Evolutionary conservation across 83 land plant species (phyloP).

Genomic region (Diphasiastrum complanatum): DNA sequence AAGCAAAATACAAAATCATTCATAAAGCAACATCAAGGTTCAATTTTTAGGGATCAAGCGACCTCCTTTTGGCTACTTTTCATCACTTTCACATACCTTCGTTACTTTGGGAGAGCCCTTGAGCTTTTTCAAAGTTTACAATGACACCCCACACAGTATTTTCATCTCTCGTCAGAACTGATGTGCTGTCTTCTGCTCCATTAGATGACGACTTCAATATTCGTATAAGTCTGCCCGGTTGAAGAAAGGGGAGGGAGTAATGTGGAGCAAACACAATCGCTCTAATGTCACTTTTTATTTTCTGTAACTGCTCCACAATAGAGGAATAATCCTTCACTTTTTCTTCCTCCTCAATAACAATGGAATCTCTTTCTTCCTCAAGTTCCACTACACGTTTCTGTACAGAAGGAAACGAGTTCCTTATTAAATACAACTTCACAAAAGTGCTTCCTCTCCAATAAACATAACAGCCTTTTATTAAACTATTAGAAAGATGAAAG

Average conservation of each 20-base stretch:
- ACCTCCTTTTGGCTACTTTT: background rate
- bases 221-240: constrained; percentile 78
- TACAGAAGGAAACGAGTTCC: constrained; percentile 12
- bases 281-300: constrained; percentile 59
- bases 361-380: constrained; percentile 73
- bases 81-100: background rate
- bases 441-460: too few species aligned
- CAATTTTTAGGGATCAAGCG: too few species aligned
- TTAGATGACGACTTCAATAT: constrained; percentile 28
- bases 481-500: background rate
- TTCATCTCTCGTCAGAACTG: constrained; percentile 45
- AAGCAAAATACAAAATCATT: too few species aligned
- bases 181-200: constrained; percentile 30
- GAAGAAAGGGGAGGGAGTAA: constrained; percentile 75
- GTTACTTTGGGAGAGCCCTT: constrained; percentile 39
- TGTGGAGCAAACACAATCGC: constrained; percentile 77
- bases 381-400: constrained; percentile 74
- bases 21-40: too few species aligned
- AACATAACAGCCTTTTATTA: background rate
- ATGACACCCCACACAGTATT: constrained; percentile 81
- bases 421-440: background rate
- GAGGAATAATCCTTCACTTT: constrained; percentile 60
- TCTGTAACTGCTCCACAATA: constrained; percentile 56
- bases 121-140: constrained; percentile 72
- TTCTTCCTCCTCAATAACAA: constrained; percentile 85